Evolutionary conservation across 352 stramenopile genomes (phyloP).

Genomic region (Phytophthora pistaciae): DNA sequence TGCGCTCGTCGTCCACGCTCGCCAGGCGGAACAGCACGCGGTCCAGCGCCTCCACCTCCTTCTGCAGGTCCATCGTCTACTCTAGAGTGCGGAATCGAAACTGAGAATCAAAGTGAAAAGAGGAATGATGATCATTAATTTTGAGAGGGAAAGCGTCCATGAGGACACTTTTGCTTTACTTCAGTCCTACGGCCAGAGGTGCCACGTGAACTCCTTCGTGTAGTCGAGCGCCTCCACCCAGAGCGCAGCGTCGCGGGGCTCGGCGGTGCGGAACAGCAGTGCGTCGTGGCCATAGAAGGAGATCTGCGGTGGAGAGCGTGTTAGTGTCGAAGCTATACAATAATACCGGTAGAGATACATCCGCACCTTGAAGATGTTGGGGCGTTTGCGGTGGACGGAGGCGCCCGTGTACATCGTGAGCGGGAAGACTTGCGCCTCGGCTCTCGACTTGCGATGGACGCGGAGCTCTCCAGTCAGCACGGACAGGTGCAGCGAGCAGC

Average conservation of each 20-base stretch:
- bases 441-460: background rate
- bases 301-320: background rate
- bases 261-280: background rate
- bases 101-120: conserved; percentile 6
- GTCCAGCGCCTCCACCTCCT: conserved; percentile 75
- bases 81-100: conserved; percentile 14
- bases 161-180: background rate
- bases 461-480: background rate
- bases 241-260: background rate
- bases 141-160: background rate
- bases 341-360: background rate
- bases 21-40: conserved; percentile 83
- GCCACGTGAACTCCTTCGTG: background rate
- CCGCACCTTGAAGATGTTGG: background rate
- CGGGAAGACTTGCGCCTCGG: background rate
- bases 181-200: background rate
- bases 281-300: background rate
- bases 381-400: background rate
- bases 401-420: background rate
- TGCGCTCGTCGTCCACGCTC: conserved; percentile 70
- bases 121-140: conserved; percentile 29
- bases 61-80: conserved; percentile 39
- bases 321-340: too few relatives aligned
- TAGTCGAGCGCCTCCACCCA: background rate
- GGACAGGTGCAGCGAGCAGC: background rate